These are phyloP conservation scores for Didymella sp. DNA, from an alignment of 2,329 filamentous ascomycete species.

Conservation along the genomic window DNA sequence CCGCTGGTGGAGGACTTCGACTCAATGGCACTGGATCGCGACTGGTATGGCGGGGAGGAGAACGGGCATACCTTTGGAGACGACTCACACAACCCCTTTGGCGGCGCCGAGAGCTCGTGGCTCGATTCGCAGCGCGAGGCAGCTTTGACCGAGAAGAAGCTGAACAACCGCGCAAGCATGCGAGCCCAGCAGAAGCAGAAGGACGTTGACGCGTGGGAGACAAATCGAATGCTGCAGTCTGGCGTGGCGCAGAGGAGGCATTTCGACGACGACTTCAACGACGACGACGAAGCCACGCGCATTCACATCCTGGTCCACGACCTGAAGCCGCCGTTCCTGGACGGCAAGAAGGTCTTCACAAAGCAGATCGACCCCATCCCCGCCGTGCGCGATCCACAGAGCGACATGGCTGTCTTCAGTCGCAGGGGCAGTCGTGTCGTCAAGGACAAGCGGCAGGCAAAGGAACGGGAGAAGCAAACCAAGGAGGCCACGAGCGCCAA, in stretches of 20 bases:
- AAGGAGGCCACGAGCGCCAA: conserved; percentile 93
- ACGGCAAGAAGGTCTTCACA: conserved; percentile 94
- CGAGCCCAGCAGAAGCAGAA: conserved; percentile 84
- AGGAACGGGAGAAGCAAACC: conserved; percentile 91
- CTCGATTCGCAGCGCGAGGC: conserved; percentile 79
- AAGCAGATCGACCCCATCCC: conserved; percentile 96
- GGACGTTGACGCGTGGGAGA: conserved; percentile 98
- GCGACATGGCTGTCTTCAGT: conserved; percentile 98
- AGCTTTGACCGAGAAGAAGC: conserved; percentile 80
- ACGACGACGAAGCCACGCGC: conserved; percentile 88
- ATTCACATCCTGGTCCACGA: conserved; percentile 94
- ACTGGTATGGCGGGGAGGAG: conserved; percentile 93
- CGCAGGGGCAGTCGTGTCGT: conserved; percentile 94
- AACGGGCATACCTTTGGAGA: conserved; percentile 86
- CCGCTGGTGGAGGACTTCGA: conserved; percentile 71
- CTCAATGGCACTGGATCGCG: conserved; percentile 78
- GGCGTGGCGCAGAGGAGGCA: conserved; percentile 91
- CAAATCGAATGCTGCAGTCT: conserved; percentile 96
- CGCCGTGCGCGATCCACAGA: conserved; percentile 90
- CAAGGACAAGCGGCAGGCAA: conserved; percentile 86
- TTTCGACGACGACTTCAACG: conserved; percentile 80
- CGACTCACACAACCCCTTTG: conserved; percentile 91
- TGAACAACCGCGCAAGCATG: conserved; percentile 72
- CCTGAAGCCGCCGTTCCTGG: conserved; percentile 89
- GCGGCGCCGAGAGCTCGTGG: conserved; percentile 73